Percentiles rank a stretch among this genome's conserved stretches.
phyloP scores from a whole-genome alignment of 441 rosid genomes.

The Sinapis alba region DNA sequence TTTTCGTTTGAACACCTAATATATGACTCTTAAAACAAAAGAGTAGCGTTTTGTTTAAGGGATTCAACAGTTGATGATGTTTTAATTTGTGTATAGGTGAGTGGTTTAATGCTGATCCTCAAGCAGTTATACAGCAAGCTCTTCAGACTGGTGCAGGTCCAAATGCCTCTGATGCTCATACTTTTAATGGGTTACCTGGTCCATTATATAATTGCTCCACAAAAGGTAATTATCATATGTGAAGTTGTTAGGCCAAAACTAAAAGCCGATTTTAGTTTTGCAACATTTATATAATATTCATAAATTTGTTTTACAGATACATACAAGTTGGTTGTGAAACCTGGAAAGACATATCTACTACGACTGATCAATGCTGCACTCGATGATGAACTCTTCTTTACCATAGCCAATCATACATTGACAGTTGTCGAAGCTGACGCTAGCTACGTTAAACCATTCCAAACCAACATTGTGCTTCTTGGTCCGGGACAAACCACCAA shows the following conservation, averaged over 20 bases:
- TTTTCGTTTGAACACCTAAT: neutral
- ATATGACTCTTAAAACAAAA: neutral
- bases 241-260: neutral
- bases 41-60: neutral
- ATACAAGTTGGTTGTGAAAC: conserved; percentile 51
- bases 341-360: conserved; percentile 57
- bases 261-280: neutral
- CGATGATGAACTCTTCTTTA: conserved; percentile 69
- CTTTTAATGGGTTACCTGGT: conserved; percentile 76
- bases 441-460: conserved; percentile 66
- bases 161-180: conserved; percentile 73
- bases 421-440: conserved; percentile 81
- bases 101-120: conserved; percentile 77
- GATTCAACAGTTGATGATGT: neutral
- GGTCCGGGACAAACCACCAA: conserved; percentile 77
- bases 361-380: conserved; percentile 63
- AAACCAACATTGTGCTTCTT: conserved; percentile 46
- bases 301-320: conserved; percentile 36
- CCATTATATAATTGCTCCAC: conserved; percentile 76
- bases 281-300: neutral
- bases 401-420: conserved; percentile 66
- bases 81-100: conserved; percentile 48
- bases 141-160: conserved; percentile 67
- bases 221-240: conserved; percentile 40
- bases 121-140: conserved; percentile 61